Conservation (phyloP, 192 early-diverging fungal species). For the Umbelopsis isabellina region DNA sequence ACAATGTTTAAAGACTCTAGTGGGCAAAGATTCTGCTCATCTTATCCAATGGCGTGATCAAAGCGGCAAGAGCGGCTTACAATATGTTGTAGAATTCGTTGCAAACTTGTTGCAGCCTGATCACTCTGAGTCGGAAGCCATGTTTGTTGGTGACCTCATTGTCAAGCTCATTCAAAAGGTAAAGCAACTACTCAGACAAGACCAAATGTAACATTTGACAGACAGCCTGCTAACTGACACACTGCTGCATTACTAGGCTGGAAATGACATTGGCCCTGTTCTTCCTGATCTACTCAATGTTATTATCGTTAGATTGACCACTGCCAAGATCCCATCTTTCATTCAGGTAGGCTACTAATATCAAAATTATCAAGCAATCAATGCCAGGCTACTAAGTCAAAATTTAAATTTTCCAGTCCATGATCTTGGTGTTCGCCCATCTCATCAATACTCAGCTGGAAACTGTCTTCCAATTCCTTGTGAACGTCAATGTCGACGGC, state of each 20-base stretch:
- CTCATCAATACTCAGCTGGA: constrained; percentile 70
- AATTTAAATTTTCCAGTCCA: constrained; percentile 49
- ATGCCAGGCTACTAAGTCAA: too few species aligned
- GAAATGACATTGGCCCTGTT: constrained; percentile 61
- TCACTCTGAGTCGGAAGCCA: constrained; percentile 75
- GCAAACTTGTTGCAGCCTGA: constrained; percentile 77
- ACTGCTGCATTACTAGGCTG: constrained; percentile 44
- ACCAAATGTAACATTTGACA: background rate
- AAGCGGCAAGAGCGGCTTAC: constrained; percentile 69
- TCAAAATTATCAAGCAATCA: background rate
- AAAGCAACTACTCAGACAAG: constrained; percentile 12
- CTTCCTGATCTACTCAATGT: constrained; percentile 81
- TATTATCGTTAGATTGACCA: constrained; percentile 69
- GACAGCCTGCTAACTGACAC: background rate
- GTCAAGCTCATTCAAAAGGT: constrained; percentile 84
- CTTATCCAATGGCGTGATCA: constrained; percentile 68
- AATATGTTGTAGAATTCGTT: constrained; percentile 80
- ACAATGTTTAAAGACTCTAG: constrained; percentile 78
- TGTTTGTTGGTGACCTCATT: constrained; percentile 92
- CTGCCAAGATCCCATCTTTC: constrained; percentile 77
- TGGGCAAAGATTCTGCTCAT: constrained; percentile 76
- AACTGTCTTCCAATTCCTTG: constrained; percentile 77
- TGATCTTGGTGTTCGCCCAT: constrained; percentile 88
- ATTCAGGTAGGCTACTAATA: constrained; percentile 58
- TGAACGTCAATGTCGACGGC: constrained; percentile 56